phyloP scores from a whole-genome alignment of 108 stramenopile genomes.

The Nitzschia sp. region DNA sequence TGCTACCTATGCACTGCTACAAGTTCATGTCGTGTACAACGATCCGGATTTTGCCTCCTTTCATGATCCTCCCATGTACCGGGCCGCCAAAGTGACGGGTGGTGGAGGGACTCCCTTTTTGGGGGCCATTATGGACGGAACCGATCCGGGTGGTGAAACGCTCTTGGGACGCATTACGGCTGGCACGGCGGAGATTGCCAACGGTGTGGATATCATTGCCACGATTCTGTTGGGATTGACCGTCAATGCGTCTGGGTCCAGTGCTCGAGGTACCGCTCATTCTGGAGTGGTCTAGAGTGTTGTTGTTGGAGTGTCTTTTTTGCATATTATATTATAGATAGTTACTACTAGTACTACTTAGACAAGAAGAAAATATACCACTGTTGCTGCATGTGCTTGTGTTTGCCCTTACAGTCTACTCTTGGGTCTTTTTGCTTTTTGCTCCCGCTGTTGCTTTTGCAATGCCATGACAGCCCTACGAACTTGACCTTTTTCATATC shows the following conservation, averaged over 20 bases:
- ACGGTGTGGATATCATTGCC: constrained; percentile 15
- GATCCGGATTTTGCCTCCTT: constrained; percentile 20
- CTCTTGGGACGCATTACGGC: constrained; percentile 7
- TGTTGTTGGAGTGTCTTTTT: no score
- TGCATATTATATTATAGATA: no score
- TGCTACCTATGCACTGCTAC: constrained; percentile 10
- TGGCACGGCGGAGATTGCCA: background rate
- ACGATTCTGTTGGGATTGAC: constrained; percentile 1
- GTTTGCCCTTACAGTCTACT: no score
- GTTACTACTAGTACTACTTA: no score
- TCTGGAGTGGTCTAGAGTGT: constrained; percentile 13
- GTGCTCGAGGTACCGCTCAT: constrained; percentile 9
- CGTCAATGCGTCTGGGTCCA: constrained; percentile 12
- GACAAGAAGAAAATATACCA: no score
- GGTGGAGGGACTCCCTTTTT: constrained; percentile 6
- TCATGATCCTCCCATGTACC: constrained; percentile 18
- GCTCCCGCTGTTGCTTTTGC: background rate
- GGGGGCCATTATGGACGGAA: constrained; percentile 11
- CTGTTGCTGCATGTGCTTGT: no score
- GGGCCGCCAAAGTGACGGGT: constrained; percentile 13
- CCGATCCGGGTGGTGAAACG: constrained; percentile 4
- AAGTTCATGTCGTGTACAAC: constrained; percentile 19
- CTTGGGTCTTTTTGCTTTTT: background rate
- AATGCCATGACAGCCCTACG: constrained; percentile 6
- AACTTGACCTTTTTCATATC: constrained; percentile 37